phyloP scores from a whole-genome alignment of 805 yeast species.

The Candida berthetii region DNA sequence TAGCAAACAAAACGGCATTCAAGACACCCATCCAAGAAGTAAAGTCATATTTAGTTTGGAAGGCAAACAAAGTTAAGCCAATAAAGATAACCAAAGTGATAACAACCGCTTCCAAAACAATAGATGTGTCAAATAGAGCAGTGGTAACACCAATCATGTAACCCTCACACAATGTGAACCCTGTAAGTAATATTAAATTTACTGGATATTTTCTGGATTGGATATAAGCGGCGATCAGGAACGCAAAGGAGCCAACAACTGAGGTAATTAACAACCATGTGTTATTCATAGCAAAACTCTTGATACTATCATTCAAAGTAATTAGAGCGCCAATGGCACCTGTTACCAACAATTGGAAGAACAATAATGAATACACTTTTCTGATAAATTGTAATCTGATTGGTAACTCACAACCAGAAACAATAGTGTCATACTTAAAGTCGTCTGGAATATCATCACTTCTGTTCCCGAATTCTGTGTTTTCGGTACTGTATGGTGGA shows the following conservation, averaged over 20 bases:
- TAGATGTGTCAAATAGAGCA: conserved; percentile 51
- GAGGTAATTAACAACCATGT: conserved; percentile 55
- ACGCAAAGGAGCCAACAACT: conserved; percentile 52
- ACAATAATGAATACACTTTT: conserved; percentile 70
- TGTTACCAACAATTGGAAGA: conserved; percentile 59
- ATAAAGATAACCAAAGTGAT: conserved; percentile 65
- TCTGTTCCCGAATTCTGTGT: conserved; percentile 2
- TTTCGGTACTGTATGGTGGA: conserved; percentile 17
- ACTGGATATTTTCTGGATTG: conserved; percentile 66
- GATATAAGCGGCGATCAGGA: conserved; percentile 56
- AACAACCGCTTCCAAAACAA: conserved; percentile 64
- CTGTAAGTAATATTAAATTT: conserved; percentile 51
- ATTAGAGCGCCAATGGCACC: conserved; percentile 50
- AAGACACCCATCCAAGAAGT: conserved; percentile 58
- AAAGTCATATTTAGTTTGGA: conserved; percentile 74
- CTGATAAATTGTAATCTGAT: conserved; percentile 72
- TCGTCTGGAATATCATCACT: conserved; percentile 49
- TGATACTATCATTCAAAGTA: conserved; percentile 35
- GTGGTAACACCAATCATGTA: conserved; percentile 66
- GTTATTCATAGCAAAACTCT: conserved; percentile 50
- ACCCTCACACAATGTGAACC: conserved; percentile 72
- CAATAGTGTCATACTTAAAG: conserved; percentile 75
- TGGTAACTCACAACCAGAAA: conserved; percentile 70
- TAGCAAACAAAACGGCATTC: conserved; percentile 60
- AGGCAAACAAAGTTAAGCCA: conserved; percentile 73